phyloP scores from a whole-genome alignment of 805 yeast genomes.

The Yarrowia bubula region DNA sequence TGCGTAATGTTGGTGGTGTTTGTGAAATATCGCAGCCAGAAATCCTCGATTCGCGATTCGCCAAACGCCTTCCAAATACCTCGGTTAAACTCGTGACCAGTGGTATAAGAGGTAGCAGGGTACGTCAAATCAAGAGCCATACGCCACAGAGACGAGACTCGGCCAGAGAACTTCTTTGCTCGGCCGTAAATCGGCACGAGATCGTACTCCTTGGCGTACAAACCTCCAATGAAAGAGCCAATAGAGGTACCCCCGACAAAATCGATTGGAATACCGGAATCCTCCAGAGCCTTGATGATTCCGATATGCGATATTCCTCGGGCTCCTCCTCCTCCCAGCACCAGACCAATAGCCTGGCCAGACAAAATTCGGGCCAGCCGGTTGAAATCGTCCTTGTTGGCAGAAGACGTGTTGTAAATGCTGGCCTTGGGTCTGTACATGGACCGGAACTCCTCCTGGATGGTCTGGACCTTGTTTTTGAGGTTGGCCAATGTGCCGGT shows the following conservation, averaged over 20 bases:
- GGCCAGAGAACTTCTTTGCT: conserved; percentile 77
- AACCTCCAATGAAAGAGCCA: conserved; percentile 93
- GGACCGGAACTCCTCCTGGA: conserved; percentile 39
- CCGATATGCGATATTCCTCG: conserved; percentile 93
- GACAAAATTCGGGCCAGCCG: conserved; percentile 85
- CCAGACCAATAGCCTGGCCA: conserved; percentile 91
- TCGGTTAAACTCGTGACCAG: conserved; percentile 95
- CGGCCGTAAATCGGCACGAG: conserved; percentile 87
- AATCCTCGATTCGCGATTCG: conserved; percentile 87
- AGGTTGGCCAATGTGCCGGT: conserved; percentile 32
- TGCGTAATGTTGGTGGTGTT: conserved; percentile 94
- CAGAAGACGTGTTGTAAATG: conserved; percentile 42
- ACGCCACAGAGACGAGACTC: conserved; percentile 85
- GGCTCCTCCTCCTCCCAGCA: conserved; percentile 97
- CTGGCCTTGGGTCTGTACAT: conserved; percentile 35
- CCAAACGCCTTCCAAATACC: conserved; percentile 98
- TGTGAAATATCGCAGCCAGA: conserved; percentile 85
- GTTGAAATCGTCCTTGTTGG: conserved; percentile 73
- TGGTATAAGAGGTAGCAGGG: conserved; percentile 91
- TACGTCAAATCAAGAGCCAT: conserved; percentile 79
- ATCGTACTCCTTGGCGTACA: conserved; percentile 90
- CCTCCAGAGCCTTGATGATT: conserved; percentile 84
- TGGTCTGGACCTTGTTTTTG: conserved; percentile 38
- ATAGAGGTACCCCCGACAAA: conserved; percentile 95
- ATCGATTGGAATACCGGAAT: conserved; percentile 90